Evolutionary conservation across 2,329 filamentous ascomycete species (phyloP), one percentile per base, ranked within the genome.

Genomic region (Fusarium sp.): DNA sequence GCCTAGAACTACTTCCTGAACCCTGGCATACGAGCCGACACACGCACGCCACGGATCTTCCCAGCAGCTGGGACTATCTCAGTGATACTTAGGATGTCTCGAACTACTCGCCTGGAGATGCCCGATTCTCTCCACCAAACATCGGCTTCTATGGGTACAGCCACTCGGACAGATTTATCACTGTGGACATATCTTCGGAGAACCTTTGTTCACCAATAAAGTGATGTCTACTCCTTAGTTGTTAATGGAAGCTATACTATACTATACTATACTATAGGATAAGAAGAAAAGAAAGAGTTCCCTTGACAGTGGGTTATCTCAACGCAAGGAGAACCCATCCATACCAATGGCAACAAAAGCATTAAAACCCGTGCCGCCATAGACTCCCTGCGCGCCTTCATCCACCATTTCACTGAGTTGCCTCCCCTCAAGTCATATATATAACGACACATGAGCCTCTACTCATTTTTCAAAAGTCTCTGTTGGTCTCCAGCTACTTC

Each of bases 171-270:
- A 22, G 44, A 22, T 15, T 45, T 13, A 18, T 15, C 4, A 13
- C 18, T 6, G 26, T 20, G 9, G 26, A 45, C 44, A 45, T 26
- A 22, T 28, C 8, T 22, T 45, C 5, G 12, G 42, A 20, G 42
- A 20, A 28, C 24, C 39, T 13, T 45, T 28, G 3, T 11, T 15
- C 44, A 28, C 26, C 3, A 6, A 22, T 13, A 45, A 1, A 5
- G 18, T 0, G 1, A 3, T 7, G 0, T 22, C 8, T 45, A 22
- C 18, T 22, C 26, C 26, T 45, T 45, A 11, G 22, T 0, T 14
- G 6, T 10, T 9, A 28, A 28, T 28, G 44, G 20, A 13, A 7
- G 6, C 20, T 28, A 45, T 20, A 20, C 8, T 28, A 28, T 45
- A 45, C 12, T n/a, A n/a, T n/a, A n/a, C n/a, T n/a, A n/a, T n/a